phyloP scores from a whole-genome alignment of 352 stramenopile genomes.

The Blastocystis sp. region DNA sequence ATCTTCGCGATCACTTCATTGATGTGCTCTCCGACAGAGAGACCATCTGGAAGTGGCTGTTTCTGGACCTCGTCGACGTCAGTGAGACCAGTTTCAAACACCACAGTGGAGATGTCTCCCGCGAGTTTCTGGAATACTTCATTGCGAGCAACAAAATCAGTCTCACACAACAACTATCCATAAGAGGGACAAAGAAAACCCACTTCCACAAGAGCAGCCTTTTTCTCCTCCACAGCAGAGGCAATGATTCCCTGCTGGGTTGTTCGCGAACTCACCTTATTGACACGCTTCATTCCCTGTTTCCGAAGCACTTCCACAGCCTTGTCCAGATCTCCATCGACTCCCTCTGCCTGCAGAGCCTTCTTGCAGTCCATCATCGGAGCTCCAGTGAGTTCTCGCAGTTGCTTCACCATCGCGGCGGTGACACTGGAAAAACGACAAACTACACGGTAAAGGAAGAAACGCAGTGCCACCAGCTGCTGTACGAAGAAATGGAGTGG shows the following conservation, averaged over 20 bases:
- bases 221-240: slow-evolving; percentile 46
- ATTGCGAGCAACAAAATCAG: slow-evolving; percentile 66
- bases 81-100: neutral
- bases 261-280: slow-evolving; percentile 62
- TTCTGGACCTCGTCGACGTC: neutral
- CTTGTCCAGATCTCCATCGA: slow-evolving; percentile 69
- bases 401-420: slow-evolving; percentile 70
- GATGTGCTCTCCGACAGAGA: slow-evolving; percentile 49
- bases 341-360: slow-evolving; percentile 68
- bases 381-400: slow-evolving; percentile 70
- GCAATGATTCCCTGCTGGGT: slow-evolving; percentile 39
- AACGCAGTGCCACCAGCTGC: neutral
- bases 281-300: slow-evolving; percentile 68
- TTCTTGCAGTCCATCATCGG: slow-evolving; percentile 80
- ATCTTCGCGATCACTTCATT: slow-evolving; percentile 62
- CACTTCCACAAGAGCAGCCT: slow-evolving; percentile 62
- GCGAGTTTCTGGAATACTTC: slow-evolving; percentile 65
- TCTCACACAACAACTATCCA: slow-evolving; percentile 64
- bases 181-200: neutral
- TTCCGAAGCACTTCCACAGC: slow-evolving; percentile 74
- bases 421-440: slow-evolving; percentile 62
- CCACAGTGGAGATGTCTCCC: slow-evolving; percentile 41
- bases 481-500: neutral
- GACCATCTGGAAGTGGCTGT: neutral
- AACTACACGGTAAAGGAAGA: neutral